Evolutionary conservation across 306 rosid genomes (phyloP).

Genomic region (Ammopiptanthus mongolicus): DNA sequence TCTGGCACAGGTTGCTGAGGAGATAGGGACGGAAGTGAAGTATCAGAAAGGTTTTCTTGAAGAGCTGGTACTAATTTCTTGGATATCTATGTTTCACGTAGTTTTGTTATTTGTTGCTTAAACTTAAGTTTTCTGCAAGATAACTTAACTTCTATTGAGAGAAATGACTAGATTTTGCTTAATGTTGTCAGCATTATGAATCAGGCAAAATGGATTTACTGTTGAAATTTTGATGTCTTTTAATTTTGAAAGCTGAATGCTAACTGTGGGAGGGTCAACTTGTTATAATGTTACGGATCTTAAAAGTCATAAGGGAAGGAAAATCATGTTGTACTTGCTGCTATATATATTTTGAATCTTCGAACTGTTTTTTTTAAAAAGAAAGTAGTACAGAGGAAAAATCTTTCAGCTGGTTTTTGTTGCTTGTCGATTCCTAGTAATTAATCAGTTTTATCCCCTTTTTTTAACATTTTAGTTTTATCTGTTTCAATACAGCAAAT

Average conservation of each 20-base stretch:
- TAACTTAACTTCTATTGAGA: background rate
- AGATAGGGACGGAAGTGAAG: constrained; percentile 73
- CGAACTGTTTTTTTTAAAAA: background rate
- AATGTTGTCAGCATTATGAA: background rate
- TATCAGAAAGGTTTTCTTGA: constrained; percentile 64
- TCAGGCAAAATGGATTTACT: background rate
- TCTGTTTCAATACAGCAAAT: constrained; percentile 54
- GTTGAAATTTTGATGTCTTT: background rate
- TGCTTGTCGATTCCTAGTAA: background rate
- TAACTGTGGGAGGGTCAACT: constrained; percentile 1
- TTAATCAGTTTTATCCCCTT: background rate
- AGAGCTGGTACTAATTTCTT: constrained; percentile 63
- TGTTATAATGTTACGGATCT: background rate
- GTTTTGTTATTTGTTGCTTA: background rate
- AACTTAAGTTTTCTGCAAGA: background rate
- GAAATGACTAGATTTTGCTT: background rate
- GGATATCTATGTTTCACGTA: background rate
- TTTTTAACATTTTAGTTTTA: constrained; percentile 5
- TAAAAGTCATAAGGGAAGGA: background rate
- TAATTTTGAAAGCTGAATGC: background rate
- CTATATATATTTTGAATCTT: constrained; percentile 1
- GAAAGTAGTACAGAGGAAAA: background rate
- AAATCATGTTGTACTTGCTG: background rate
- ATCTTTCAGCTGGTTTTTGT: background rate
- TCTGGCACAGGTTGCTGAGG: constrained; percentile 74